A percentile compares a stretch with the other conserved stretches of the same genome.
Evolutionary conservation across 345 rosid genomes (phyloP).

Genomic region (Jatropha curcas): DNA sequence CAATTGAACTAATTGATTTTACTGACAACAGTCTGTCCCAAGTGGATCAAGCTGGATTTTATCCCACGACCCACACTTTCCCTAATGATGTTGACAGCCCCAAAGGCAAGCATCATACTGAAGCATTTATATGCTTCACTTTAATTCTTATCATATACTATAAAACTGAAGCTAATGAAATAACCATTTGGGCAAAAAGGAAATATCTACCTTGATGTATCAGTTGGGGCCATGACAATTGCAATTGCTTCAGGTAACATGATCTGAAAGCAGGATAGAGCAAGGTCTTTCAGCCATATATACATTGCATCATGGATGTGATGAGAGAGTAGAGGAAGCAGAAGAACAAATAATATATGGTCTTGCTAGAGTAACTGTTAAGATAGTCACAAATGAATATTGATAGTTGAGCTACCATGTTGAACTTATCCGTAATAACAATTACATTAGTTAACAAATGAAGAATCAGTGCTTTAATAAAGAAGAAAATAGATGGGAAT

Average conservation of each 20-base stretch:
- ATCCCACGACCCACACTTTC: not conserved
- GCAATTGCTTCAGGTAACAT: constrained; percentile 96
- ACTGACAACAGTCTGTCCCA: not conserved
- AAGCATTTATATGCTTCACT: not conserved
- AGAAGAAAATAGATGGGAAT: not conserved
- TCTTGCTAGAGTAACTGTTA: not conserved
- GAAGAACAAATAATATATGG: not conserved
- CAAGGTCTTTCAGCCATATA: constrained; percentile 6
- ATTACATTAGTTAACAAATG: not conserved
- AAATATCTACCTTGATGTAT: constrained; percentile 59
- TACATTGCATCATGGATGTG: not conserved
- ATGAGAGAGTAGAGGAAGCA: not conserved
- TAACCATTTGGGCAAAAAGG: not conserved
- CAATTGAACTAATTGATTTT: no score
- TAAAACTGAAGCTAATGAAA: constrained; percentile 10
- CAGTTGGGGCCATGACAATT: constrained; percentile 97
- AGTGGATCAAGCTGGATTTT: not conserved
- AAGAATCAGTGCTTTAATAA: not conserved
- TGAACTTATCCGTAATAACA: not conserved
- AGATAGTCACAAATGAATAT: not conserved
- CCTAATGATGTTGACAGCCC: no score
- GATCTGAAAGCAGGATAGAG: constrained; percentile 41
- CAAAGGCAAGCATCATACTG: not conserved
- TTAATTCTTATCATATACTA: not conserved
- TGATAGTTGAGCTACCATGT: not conserved